Conservation (phyloP, 1,284 basidiomycete species). For the Tilletia walkeri region DNA sequence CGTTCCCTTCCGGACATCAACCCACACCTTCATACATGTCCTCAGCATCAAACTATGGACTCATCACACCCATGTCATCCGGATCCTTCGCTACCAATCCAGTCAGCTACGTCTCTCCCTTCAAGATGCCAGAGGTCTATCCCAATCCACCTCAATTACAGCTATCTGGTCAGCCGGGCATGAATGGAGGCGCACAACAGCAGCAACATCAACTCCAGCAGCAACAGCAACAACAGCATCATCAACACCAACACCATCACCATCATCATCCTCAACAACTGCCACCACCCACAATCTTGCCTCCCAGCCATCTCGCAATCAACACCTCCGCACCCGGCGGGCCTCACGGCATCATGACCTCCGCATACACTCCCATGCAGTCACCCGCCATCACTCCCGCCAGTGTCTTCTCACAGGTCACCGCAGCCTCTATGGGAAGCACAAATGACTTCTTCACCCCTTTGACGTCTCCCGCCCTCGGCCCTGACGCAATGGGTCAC, state of each 20-base stretch:
- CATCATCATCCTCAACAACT: not conserved
- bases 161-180: slow-evolving; percentile 26
- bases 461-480: slow-evolving; percentile 63
- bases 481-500: slow-evolving; percentile 51
- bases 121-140: slow-evolving; percentile 36
- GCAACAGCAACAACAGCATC: not conserved
- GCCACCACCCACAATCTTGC: not conserved
- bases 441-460: slow-evolving; percentile 62
- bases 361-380: slow-evolving; percentile 43
- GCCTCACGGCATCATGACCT: slow-evolving; percentile 15
- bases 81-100: slow-evolving; percentile 35
- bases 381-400: slow-evolving; percentile 50
- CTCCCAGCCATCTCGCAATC: slow-evolving; percentile 25
- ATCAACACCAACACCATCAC: slow-evolving; percentile 3
- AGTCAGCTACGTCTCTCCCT: slow-evolving; percentile 41
- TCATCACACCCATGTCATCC: slow-evolving; percentile 44
- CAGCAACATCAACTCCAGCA: not conserved
- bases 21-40: slow-evolving; percentile 16
- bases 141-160: slow-evolving; percentile 5
- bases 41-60: slow-evolving; percentile 37
- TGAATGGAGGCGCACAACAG: not conserved
- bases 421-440: slow-evolving; percentile 49
- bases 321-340: slow-evolving; percentile 26
- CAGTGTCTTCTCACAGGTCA: slow-evolving; percentile 54
- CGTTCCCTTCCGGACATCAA: not conserved